These are phyloP conservation scores for Leishmania amazonensis DNA, from an alignment of 208 protist species.

Conservation along the genomic window DNA sequence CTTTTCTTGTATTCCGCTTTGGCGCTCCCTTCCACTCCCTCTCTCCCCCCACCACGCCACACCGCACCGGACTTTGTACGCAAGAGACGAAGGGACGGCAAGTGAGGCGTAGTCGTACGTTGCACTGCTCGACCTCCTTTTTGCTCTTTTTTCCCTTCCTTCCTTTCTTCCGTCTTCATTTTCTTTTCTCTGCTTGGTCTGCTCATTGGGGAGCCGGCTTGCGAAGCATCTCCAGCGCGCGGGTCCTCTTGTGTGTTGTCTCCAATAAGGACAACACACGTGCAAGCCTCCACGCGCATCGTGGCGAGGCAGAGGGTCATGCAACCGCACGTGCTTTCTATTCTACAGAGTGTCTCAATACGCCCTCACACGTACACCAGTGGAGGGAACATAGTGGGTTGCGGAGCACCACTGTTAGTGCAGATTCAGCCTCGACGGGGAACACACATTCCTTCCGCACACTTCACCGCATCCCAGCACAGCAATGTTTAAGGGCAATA, in stretches of 20 bases:
- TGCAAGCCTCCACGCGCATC: neutral
- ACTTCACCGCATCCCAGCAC: neutral
- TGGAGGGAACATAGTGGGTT: neutral
- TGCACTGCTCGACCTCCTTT: neutral
- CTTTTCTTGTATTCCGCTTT: neutral
- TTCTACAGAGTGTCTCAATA: neutral
- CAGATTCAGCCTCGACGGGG: neutral
- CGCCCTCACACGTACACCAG: neutral
- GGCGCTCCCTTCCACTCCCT: neutral
- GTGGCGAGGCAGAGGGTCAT: neutral
- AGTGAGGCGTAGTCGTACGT: neutral
- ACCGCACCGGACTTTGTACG: too few species aligned
- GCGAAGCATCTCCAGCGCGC: neutral
- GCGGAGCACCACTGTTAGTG: neutral
- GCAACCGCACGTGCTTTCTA: neutral
- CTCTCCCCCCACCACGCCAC: neutral
- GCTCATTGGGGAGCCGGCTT: neutral
- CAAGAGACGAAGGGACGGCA: neutral
- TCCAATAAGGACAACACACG: neutral
- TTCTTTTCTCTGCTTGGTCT: neutral
- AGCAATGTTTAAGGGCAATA: constrained; percentile 10
- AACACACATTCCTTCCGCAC: neutral
- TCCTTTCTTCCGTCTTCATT: neutral
- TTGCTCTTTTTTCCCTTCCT: neutral
- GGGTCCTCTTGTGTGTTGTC: too few species aligned